Evolutionary conservation across 306 rosid genomes (phyloP).

Genomic region (Astragalus glycyphyllos): DNA sequence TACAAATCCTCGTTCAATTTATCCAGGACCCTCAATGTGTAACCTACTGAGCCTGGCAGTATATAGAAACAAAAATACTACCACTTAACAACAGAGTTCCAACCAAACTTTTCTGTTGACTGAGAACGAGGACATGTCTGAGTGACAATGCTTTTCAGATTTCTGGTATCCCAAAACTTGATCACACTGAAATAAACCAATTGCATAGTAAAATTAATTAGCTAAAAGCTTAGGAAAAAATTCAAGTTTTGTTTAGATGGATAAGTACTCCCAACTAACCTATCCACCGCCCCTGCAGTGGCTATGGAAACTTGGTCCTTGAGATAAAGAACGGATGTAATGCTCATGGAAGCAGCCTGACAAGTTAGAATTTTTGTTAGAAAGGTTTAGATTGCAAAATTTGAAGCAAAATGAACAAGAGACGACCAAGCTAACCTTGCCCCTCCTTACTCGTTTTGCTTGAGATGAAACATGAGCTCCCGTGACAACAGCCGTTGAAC

Average conservation of each 20-base stretch:
- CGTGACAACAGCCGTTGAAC: conserved; percentile 67
- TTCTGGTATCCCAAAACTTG: conserved; percentile 97
- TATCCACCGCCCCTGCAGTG: conserved; percentile 90
- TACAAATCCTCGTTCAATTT: conserved; percentile 12
- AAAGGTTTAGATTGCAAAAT: conserved; percentile 30
- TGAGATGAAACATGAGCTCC: conserved; percentile 77
- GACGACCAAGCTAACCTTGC: conserved; percentile 66
- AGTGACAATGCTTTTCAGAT: conserved; percentile 61
- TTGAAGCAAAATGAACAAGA: not conserved
- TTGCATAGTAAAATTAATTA: conserved; percentile 12
- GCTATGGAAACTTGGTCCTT: conserved; percentile 86
- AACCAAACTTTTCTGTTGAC: conserved; percentile 68
- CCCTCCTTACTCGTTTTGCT: conserved; percentile 61
- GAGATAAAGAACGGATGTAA: conserved; percentile 90
- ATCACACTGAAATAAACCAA: conserved; percentile 64
- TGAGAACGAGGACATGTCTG: conserved; percentile 63
- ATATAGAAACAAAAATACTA: conserved; percentile 18
- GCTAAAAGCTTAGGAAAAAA: conserved; percentile 23
- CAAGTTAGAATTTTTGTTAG: conserved; percentile 38
- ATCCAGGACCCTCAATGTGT: conserved; percentile 1
- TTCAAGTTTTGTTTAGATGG: not conserved
- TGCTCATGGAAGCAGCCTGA: conserved; percentile 91
- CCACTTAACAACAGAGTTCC: conserved; percentile 27
- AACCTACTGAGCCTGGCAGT: conserved; percentile 27
- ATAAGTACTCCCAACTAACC: conserved; percentile 53